Conservation (phyloP, 768 basidiomycete species). For the Pisolithus orientalis region DNA sequence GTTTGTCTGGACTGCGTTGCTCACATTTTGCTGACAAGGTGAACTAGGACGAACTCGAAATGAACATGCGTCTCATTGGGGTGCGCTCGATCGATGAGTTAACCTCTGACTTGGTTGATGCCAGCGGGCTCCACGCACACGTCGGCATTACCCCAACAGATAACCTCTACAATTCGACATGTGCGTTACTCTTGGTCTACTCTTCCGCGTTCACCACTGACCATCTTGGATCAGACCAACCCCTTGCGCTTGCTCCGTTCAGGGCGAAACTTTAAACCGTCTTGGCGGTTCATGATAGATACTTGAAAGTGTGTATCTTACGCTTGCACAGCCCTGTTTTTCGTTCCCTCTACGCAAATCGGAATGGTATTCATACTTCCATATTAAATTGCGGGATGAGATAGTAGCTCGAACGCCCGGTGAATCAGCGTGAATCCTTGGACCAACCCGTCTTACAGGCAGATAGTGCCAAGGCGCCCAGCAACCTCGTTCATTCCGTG, state of each 20-base stretch:
- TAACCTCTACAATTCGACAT: constrained; percentile 25
- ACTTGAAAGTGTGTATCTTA: too few relatives aligned
- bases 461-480: too few relatives aligned
- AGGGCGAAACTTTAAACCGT: constrained; percentile 12
- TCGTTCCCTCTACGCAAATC: too few relatives aligned
- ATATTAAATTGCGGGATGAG: too few relatives aligned
- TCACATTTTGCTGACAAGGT: neutral
- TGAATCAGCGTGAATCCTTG: too few relatives aligned
- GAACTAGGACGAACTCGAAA: constrained; percentile 84
- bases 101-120: constrained; percentile 79
- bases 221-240: constrained; percentile 20
- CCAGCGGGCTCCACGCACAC: constrained; percentile 28
- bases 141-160: constrained; percentile 23
- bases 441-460: too few relatives aligned
- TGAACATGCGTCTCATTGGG: constrained; percentile 88
- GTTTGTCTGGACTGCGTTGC: constrained; percentile 11
- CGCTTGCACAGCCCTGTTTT: too few relatives aligned
- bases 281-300: neutral
- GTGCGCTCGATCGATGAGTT: constrained; percentile 72
- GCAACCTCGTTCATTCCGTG: too few relatives aligned
- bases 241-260: constrained; percentile 23
- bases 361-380: too few relatives aligned
- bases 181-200: constrained; percentile 17
- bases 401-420: too few relatives aligned
- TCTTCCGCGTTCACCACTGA: neutral